Conservation (phyloP, 2,329 filamentous ascomycete species). For the Ophiostoma himal-ulmi region DNA sequence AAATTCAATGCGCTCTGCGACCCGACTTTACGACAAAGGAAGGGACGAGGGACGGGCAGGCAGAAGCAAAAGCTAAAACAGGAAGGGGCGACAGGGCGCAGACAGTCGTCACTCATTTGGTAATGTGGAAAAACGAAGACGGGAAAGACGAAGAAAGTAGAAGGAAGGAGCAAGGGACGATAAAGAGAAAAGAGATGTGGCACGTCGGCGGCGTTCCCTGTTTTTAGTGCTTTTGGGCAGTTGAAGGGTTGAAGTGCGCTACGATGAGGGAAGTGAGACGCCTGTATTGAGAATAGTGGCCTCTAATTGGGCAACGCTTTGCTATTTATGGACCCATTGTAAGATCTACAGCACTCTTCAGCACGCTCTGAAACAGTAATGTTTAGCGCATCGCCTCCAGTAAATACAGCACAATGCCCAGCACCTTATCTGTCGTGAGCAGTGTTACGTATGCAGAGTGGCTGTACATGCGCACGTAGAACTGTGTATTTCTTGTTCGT, state of each 20-base stretch:
- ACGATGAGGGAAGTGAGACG: not conserved
- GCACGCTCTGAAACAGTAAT: no score
- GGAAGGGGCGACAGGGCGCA: constrained; percentile 4
- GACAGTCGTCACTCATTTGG: not conserved
- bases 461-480: no score
- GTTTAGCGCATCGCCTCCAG: no score
- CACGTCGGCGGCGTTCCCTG: not conserved
- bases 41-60: not conserved
- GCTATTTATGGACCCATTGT: no score
- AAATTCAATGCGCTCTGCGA: not conserved
- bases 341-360: no score
- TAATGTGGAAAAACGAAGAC: constrained; percentile 1
- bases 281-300: no score
- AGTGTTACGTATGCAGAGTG: no score
- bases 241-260: not conserved
- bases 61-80: not conserved
- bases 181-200: not conserved
- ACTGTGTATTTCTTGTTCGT: no score
- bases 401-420: no score
- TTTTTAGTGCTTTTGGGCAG: not conserved
- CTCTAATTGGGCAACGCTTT: no score
- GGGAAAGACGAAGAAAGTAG: not conserved
- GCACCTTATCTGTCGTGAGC: no score
- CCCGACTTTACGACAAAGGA: not conserved
- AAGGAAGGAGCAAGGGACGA: not conserved